Evolutionary conservation across 2,329 filamentous ascomycete species (phyloP).

Genomic region (Alternaria sp.): DNA sequence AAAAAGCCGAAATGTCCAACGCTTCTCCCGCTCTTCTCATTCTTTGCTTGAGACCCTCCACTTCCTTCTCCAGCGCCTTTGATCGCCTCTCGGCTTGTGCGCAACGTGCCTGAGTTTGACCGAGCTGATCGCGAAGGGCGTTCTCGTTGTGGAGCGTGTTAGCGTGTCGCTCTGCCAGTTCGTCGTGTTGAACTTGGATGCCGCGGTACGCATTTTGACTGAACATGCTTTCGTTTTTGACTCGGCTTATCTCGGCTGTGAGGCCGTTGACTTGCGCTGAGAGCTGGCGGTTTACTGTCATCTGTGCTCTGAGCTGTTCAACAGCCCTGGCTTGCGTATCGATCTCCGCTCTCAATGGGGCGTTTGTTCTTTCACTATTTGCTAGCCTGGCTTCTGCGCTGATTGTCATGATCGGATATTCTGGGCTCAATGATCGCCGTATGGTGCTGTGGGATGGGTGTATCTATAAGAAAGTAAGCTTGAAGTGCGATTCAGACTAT

Average conservation of each 20-base stretch:
- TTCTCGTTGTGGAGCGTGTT: not conserved
- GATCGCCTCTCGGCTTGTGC: not conserved
- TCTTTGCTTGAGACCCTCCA: not conserved
- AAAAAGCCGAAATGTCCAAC: not conserved
- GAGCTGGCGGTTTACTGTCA: not conserved
- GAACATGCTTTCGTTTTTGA: not conserved
- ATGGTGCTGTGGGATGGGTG: not conserved
- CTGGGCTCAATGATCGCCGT: not conserved
- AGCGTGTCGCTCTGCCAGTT: not conserved
- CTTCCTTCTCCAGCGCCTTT: not conserved
- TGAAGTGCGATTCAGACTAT: rapidly evolving
- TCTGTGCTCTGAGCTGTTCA: not conserved
- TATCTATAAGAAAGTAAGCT: not conserved
- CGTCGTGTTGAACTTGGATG: not conserved
- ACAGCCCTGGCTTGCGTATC: not conserved
- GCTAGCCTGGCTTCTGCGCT: not conserved
- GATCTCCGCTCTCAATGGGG: not conserved
- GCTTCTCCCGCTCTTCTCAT: not conserved
- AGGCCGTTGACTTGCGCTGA: not conserved
- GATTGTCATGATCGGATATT: not conserved
- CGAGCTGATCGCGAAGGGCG: not conserved
- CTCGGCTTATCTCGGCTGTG: not conserved
- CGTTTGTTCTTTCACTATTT: not conserved
- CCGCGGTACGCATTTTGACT: not conserved
- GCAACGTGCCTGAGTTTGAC: not conserved